A percentile compares a stretch with the other conserved stretches of the same genome.
phyloP scores from a whole-genome alignment of 495 filamentous ascomycete species.

The Trypethelium eluteriae region DNA sequence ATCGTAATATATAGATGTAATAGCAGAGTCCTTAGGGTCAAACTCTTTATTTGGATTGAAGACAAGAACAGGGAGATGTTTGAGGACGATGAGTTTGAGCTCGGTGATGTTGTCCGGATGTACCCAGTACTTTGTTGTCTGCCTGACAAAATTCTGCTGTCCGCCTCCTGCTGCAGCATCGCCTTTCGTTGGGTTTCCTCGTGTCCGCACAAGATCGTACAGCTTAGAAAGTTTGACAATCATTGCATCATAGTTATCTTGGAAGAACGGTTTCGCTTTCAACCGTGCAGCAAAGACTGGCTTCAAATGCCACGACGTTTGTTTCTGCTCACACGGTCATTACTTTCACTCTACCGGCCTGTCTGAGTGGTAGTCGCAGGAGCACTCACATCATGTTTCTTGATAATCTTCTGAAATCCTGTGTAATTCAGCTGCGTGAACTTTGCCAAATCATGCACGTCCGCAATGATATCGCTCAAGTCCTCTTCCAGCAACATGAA shows the following conservation, averaged over 20 bases:
- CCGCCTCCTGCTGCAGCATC: conserved; percentile 83
- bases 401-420: conserved; percentile 99
- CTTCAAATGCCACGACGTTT: conserved; percentile 86
- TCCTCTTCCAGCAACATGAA: conserved; percentile 92
- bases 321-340: conserved; percentile 46
- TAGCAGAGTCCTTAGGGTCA: conserved; percentile 77
- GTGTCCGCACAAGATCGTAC: conserved; percentile 87
- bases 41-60: conserved; percentile 98
- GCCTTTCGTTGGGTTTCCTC: conserved; percentile 85
- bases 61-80: conserved; percentile 94
- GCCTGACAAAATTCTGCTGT: conserved; percentile 92
- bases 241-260: conserved; percentile 95
- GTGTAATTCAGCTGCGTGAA: conserved; percentile 99
- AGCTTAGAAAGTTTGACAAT: conserved; percentile 92
- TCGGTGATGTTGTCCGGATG: conserved; percentile 98
- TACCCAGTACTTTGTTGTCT: conserved; percentile 99
- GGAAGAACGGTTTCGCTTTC: conserved; percentile 94
- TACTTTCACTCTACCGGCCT: not conserved
- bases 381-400: conserved; percentile 88
- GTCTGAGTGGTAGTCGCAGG: not conserved
- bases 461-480: conserved; percentile 94
- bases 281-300: conserved; percentile 89
- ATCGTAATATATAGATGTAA: conserved; percentile 97
- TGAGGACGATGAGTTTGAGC: conserved; percentile 91
- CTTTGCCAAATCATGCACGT: conserved; percentile 97